Base-by-base conservation (phyloP, 345 rosid species). In the Cardamine resedifolia region DNA sequence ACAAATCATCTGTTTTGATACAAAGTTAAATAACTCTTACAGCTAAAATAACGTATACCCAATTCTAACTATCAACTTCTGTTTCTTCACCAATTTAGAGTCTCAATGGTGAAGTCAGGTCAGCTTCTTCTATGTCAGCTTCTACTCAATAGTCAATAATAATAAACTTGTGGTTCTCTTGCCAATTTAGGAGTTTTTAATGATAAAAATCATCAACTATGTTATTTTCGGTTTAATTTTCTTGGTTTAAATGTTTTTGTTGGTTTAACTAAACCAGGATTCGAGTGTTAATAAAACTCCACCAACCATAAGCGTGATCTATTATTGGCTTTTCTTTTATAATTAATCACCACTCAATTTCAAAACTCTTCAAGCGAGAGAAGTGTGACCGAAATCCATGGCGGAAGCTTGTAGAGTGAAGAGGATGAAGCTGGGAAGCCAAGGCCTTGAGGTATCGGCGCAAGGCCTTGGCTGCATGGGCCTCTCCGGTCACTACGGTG, bases 381-480 rank as follows among this genome's bases (percentile, higher is more conserved):
- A 2, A 2, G 4, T 57, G 62, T 57, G 2, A 23, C 0, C 10
- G 0, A 3, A 27, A 70, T 28, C 43, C 21, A 70, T 71, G 75
- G 59, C 66, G n/a, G n/a, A n/a, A n/a, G n/a, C n/a, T n/a, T n/a
- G 14, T 3, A 8, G 18, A 39, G 55, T 70, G 39, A 21, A 36
- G 34, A 70, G 48, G 47, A 58, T 58, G 10, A 70, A 69, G 65
- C 34, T 69, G 4, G 73, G 66, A 45, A 69, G 57, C 34, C 64
- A 69, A 57, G 73, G 73, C 15, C 16, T 69, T 0, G 65, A 69
- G 47, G 73, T 81, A 2, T 77, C 79, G 1, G 79, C 77, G 5
- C 83, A 81, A 58, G 84, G 81, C 6, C 64, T 81, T 10, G 84
- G 84, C 12, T 81, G 81, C 66, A 52, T 77, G 80, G 75, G 80